phyloP scores from a whole-genome alignment of 768 basidiomycete species.

The Pilatotrama ljubarskyi region DNA sequence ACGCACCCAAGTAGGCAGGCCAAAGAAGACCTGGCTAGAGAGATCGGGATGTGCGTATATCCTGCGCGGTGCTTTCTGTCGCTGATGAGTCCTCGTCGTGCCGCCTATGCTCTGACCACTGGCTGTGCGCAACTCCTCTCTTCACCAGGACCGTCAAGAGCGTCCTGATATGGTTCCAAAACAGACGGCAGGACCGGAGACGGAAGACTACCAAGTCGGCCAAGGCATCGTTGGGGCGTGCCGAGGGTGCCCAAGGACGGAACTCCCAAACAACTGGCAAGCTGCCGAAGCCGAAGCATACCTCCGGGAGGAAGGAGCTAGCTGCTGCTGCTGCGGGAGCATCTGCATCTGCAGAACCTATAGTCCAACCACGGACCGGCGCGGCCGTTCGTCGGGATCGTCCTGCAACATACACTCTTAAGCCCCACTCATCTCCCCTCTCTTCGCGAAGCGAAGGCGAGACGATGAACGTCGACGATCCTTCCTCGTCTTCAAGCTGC shows the following conservation, averaged over 20 bases:
- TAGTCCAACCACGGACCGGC: too few relatives aligned
- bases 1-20: constrained; percentile 28
- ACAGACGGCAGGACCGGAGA: constrained; percentile 33
- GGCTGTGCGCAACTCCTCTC: not conserved
- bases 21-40: constrained; percentile 28
- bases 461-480: constrained; percentile 5
- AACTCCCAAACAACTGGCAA: not conserved
- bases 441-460: not conserved
- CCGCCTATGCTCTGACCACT: not conserved
- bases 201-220: not conserved
- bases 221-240: not conserved
- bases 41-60: constrained; percentile 30
- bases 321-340: not conserved
- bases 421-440: not conserved
- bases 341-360: too few relatives aligned
- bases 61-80: too few relatives aligned
- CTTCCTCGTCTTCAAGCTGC: not conserved
- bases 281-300: not conserved
- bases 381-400: too few relatives aligned
- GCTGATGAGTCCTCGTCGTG: too few relatives aligned
- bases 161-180: constrained; percentile 39
- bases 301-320: not conserved
- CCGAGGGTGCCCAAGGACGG: not conserved
- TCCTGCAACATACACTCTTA: too few relatives aligned
- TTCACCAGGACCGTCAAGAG: constrained; percentile 29